phyloP scores from a whole-genome alignment of 2,329 filamentous ascomycete genomes.

The Chaetomiaceae sp. region DNA sequence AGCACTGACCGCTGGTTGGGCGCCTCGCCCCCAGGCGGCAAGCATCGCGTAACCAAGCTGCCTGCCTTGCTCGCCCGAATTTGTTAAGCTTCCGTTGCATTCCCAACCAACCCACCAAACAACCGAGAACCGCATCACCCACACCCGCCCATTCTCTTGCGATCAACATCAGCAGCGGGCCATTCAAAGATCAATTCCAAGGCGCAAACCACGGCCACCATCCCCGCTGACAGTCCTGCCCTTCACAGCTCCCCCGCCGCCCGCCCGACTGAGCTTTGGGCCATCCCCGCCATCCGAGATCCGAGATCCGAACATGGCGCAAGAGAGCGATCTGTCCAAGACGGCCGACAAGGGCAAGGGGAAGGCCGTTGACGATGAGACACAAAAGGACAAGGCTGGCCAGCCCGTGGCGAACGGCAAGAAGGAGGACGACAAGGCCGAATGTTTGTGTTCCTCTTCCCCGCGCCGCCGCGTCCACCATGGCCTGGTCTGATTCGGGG shows the following conservation, averaged over 20 bases:
- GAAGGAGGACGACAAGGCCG: conserved; percentile 66
- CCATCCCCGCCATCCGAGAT: conserved; percentile 13
- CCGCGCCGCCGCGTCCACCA: conserved; percentile 20
- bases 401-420: conserved; percentile 68
- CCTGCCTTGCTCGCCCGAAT: conserved; percentile 19
- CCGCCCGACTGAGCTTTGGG: conserved; percentile 13
- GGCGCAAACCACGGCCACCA: neutral
- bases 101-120: conserved; percentile 11
- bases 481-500: neutral
- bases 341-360: conserved; percentile 92
- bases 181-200: conserved; percentile 7
- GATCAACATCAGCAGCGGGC: neutral
- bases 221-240: neutral
- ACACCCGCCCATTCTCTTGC: conserved; percentile 11
- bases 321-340: conserved; percentile 83
- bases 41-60: conserved; percentile 39
- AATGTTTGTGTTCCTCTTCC: conserved; percentile 37
- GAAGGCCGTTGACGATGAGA: conserved; percentile 70
- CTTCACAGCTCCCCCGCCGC: conserved; percentile 1
- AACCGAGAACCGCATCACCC: neutral
- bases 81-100: conserved; percentile 20
- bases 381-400: conserved; percentile 63
- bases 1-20: conserved; percentile 21
- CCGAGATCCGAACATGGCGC: conserved; percentile 62
- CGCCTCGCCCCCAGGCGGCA: conserved; percentile 27